These are phyloP conservation scores for Penicillium sp. DNA, from an alignment of 2,329 filamentous ascomycete genomes.

Conservation along the genomic window DNA sequence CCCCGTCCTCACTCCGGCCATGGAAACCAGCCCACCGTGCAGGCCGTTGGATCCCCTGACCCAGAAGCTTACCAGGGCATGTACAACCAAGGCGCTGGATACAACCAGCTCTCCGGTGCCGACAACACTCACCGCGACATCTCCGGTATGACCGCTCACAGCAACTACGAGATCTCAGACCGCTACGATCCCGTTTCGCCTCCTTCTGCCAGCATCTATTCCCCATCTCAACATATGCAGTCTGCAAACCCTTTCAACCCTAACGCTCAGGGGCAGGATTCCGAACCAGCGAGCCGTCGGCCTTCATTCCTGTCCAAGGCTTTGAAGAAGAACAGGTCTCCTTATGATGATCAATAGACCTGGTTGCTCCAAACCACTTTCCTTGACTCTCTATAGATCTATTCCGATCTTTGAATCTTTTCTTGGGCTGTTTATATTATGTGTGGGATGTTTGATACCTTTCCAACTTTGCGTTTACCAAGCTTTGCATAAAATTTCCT, in stretches of 20 bases:
- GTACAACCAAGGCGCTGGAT: slow-evolving; percentile 15
- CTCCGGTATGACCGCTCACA: slow-evolving; percentile 54
- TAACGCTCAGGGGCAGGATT: not conserved
- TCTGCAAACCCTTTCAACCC: slow-evolving; percentile 1
- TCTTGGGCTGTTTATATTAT: slow-evolving; percentile 6
- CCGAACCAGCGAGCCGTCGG: not conserved
- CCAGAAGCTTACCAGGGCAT: slow-evolving; percentile 15
- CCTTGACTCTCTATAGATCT: not conserved
- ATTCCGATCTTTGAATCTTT: not conserved
- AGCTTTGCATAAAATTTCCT: not conserved
- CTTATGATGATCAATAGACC: slow-evolving; percentile 2
- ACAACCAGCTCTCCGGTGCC: slow-evolving; percentile 49
- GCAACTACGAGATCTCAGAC: slow-evolving; percentile 19
- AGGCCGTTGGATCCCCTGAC: slow-evolving; percentile 18
- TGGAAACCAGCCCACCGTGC: slow-evolving; percentile 6
- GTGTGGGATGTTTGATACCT: not conserved
- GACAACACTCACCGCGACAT: slow-evolving; percentile 74
- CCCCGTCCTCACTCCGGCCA: slow-evolving; percentile 14
- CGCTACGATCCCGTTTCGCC: slow-evolving; percentile 73
- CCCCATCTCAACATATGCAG: slow-evolving; percentile 54
- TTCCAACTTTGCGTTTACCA: not conserved
- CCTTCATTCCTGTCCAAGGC: slow-evolving; percentile 10
- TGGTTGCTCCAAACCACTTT: not conserved
- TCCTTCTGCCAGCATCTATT: slow-evolving; percentile 65
- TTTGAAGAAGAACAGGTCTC: slow-evolving; percentile 5